Conservation (phyloP, 495 filamentous ascomycete species). For the Penicillium macrosclerotiorum region DNA sequence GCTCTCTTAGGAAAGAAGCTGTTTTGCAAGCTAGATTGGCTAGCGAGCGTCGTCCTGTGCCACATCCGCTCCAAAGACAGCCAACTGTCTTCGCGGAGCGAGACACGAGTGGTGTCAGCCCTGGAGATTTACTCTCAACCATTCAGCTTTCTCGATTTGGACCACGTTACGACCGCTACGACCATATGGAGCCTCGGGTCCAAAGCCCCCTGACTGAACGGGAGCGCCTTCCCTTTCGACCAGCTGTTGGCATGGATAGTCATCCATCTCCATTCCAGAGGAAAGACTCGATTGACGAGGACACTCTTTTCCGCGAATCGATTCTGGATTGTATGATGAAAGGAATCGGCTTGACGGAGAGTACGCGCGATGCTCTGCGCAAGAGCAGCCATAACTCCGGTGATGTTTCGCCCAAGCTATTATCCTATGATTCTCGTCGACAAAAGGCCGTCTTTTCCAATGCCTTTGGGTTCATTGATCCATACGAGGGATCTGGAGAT, state of each 20-base stretch:
- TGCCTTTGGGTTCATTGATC: slow-evolving; percentile 93
- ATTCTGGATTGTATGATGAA: slow-evolving; percentile 96
- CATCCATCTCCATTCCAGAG: slow-evolving; percentile 55
- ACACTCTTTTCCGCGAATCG: slow-evolving; percentile 81
- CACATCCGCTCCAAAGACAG: slow-evolving; percentile 16
- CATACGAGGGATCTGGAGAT: slow-evolving; percentile 77
- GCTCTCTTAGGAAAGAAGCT: slow-evolving; percentile 76
- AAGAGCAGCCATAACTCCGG: slow-evolving; percentile 64
- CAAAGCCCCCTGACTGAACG: slow-evolving; percentile 59
- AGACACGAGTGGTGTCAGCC: slow-evolving; percentile 50
- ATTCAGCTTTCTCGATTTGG: slow-evolving; percentile 69
- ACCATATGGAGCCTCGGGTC: slow-evolving; percentile 30
- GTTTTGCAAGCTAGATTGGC: slow-evolving; percentile 62
- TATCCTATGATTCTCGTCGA: slow-evolving; percentile 79
- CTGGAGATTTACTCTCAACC: slow-evolving; percentile 79
- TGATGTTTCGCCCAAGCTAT: slow-evolving; percentile 78
- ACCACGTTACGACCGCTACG: slow-evolving; percentile 31
- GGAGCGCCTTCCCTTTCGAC: slow-evolving; percentile 56
- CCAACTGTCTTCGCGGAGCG: slow-evolving; percentile 14
- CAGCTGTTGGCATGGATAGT: slow-evolving; percentile 29
- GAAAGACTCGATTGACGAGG: slow-evolving; percentile 78
- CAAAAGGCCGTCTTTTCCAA: slow-evolving; percentile 83
- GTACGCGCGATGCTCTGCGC: slow-evolving; percentile 57
- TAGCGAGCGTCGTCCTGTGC: slow-evolving; percentile 21
- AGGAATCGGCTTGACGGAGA: slow-evolving; percentile 74